Conservation (phyloP, 2,329 filamentous ascomycete species). For the Calycina herbarum region DNA sequence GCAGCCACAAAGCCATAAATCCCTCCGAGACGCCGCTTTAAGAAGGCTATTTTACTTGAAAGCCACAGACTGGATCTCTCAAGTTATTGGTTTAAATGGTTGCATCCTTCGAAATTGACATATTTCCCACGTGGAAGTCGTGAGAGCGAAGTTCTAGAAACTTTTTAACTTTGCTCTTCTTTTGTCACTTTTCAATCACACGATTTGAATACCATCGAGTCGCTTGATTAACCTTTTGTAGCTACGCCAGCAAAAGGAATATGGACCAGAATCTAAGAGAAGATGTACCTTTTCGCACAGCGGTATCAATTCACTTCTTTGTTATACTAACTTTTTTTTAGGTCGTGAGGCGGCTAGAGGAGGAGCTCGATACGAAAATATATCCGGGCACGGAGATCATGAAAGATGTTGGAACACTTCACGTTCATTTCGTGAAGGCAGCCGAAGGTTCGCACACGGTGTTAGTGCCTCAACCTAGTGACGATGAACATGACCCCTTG, state of each 20-base stretch:
- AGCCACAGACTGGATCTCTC: no score
- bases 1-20: no score
- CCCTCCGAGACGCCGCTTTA: no score
- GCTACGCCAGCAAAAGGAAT: neutral
- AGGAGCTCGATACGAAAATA: conserved; percentile 36
- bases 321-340: conserved; percentile 9
- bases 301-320: neutral
- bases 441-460: conserved; percentile 44
- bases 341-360: conserved; percentile 32
- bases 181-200: no score
- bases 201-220: no score
- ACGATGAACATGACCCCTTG: conserved; percentile 50
- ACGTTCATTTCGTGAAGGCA: conserved; percentile 65
- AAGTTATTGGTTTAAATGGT: no score
- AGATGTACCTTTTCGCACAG: conserved; percentile 16
- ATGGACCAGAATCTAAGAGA: conserved; percentile 33
- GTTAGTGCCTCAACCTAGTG: conserved; percentile 49
- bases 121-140: no score
- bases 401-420: conserved; percentile 57
- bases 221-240: no score
- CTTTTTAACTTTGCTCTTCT: no score
- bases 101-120: no score
- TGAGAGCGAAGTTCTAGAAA: no score
- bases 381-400: conserved; percentile 42
- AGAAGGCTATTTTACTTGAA: no score